Conservation (phyloP, 768 basidiomycete species). For the Naganishia vaughanmartiniae region DNA sequence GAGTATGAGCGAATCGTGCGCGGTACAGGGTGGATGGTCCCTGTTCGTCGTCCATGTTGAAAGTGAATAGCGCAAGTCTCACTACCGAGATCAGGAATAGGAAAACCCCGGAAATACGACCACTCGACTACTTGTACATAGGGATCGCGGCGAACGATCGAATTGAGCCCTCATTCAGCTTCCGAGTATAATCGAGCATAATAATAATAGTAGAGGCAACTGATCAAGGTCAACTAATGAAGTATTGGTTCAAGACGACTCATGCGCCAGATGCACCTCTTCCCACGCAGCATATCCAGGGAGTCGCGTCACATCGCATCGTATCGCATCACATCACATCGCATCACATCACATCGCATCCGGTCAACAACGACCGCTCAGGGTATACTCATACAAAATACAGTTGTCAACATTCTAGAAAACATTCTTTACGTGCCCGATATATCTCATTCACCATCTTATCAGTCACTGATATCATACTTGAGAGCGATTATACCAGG, state of each 20-base stretch:
- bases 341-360: not conserved
- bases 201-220: too few species aligned
- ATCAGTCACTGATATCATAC: too few species aligned
- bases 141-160: not conserved
- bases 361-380: not conserved
- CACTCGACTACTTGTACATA: too few species aligned
- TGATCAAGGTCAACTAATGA: too few species aligned
- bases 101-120: not conserved
- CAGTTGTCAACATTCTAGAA: not conserved
- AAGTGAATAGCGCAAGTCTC: not conserved
- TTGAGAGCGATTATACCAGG: conserved; percentile 64
- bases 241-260: too few species aligned
- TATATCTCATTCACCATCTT: not conserved
- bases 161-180: not conserved
- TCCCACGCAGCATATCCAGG: too few species aligned
- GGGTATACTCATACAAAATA: conserved; percentile 27
- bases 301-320: too few species aligned
- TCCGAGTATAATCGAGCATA: too few species aligned
- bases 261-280: too few species aligned
- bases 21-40: conserved; percentile 45
- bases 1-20: conserved; percentile 39
- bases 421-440: not conserved
- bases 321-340: too few species aligned
- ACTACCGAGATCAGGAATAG: not conserved
- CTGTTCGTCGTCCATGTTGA: conserved; percentile 43